These are phyloP conservation scores for Phytopythium delawarense DNA, from an alignment of 352 stramenopile genomes.

Conservation along the genomic window DNA sequence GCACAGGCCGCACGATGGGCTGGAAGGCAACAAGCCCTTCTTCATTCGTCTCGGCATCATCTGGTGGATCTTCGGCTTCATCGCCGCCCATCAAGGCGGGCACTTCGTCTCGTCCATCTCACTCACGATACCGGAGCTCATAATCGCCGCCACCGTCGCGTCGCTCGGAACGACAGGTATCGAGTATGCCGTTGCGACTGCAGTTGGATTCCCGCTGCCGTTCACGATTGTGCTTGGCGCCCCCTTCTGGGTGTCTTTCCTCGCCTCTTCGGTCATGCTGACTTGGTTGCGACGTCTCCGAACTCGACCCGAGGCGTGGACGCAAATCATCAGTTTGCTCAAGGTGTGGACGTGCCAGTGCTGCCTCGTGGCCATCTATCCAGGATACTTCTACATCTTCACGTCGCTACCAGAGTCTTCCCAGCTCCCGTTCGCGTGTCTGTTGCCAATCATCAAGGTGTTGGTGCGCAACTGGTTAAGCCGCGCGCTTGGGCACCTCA, in stretches of 20 bases:
- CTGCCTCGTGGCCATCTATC: conserved; percentile 14
- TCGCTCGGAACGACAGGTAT: too few species aligned
- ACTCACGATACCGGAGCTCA: too few species aligned
- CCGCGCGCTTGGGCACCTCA: conserved; percentile 12
- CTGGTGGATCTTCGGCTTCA: conserved; percentile 16
- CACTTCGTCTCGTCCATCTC: conserved; percentile 9
- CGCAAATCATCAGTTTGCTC: conserved; percentile 13
- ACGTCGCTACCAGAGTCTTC: conserved; percentile 11
- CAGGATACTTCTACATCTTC: conserved; percentile 22
- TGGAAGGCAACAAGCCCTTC: conserved; percentile 11
- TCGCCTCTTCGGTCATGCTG: conserved; percentile 7
- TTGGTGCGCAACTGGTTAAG: conserved; percentile 18
- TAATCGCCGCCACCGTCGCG: conserved; percentile 3
- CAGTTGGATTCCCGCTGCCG: conserved; percentile 12
- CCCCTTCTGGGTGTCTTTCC: conserved; percentile 10
- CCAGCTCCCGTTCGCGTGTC: conserved; percentile 10
- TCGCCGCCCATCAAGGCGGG: conserved; percentile 11
- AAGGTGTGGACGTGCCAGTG: conserved; percentile 20
- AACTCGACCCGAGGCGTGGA: not conserved
- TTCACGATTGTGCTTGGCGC: conserved; percentile 14
- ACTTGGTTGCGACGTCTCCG: conserved; percentile 11
- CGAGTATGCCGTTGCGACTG: too few species aligned
- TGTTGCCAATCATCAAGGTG: conserved; percentile 23
- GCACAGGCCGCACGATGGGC: conserved; percentile 6
- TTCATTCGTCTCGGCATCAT: conserved; percentile 16